phyloP scores from a whole-genome alignment of 371 early-diverging fungal species.

The Gilbertella persicaria region DNA sequence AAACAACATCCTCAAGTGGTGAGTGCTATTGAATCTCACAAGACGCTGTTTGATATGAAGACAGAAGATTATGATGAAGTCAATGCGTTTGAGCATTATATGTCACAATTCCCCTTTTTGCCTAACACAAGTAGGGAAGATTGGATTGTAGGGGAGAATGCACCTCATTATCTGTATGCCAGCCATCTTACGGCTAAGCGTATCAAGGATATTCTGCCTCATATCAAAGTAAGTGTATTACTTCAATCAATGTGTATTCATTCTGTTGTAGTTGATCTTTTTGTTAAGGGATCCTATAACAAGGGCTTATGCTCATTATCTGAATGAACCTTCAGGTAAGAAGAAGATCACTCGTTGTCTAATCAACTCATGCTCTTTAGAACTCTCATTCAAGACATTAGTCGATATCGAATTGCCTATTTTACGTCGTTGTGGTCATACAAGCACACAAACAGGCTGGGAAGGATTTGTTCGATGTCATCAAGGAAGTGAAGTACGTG shows the following conservation, averaged over 20 bases:
- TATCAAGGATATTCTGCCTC: slow-evolving; percentile 38
- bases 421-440: slow-evolving; percentile 43
- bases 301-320: slow-evolving; percentile 57
- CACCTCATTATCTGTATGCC: slow-evolving; percentile 43
- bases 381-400: slow-evolving; percentile 34
- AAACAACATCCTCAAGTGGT: slow-evolving; percentile 55
- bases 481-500: slow-evolving; percentile 38
- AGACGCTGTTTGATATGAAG: slow-evolving; percentile 2
- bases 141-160: slow-evolving; percentile 41
- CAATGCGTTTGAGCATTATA: slow-evolving; percentile 41
- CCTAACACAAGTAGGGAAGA: slow-evolving; percentile 14
- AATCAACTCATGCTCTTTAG: background rate
- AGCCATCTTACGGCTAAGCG: slow-evolving; percentile 40
- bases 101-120: slow-evolving; percentile 37
- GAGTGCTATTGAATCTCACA: slow-evolving; percentile 13
- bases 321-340: slow-evolving; percentile 31
- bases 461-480: slow-evolving; percentile 44
- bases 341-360: slow-evolving; percentile 6
- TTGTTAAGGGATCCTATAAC: slow-evolving; percentile 58
- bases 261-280: slow-evolving; percentile 42
- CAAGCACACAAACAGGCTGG: slow-evolving; percentile 42
- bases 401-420: slow-evolving; percentile 43
- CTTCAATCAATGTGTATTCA: background rate
- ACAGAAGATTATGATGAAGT: slow-evolving; percentile 25
- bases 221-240: slow-evolving; percentile 33